Evolutionary conservation across 805 yeast species (phyloP).

Genomic region (Brettanomyces sp.): DNA sequence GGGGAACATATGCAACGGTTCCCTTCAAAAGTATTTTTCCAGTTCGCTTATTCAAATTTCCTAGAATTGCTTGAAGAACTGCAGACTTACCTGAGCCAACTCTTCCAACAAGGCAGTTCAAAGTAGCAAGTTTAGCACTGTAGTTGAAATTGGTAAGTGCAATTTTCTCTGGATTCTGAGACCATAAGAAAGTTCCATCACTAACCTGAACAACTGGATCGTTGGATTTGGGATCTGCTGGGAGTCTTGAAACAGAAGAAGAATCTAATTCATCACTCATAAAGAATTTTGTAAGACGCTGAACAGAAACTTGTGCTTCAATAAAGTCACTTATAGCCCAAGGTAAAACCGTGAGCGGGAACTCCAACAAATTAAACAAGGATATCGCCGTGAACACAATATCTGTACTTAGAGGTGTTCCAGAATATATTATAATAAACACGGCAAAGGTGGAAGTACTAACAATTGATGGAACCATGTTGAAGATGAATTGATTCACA

Average conservation of each 20-base stretch:
- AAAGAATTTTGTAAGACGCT: slow-evolving; percentile 64
- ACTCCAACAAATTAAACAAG: slow-evolving; percentile 72
- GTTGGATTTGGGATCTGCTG: slow-evolving; percentile 33
- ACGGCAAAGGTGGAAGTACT: slow-evolving; percentile 80
- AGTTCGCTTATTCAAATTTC: slow-evolving; percentile 64
- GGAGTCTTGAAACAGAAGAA: slow-evolving; percentile 42
- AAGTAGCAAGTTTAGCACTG: slow-evolving; percentile 57
- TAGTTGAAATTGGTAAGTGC: slow-evolving; percentile 57
- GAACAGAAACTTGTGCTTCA: slow-evolving; percentile 76
- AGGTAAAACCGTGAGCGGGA: slow-evolving; percentile 87
- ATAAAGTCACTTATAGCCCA: slow-evolving; percentile 73
- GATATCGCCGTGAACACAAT: slow-evolving; percentile 83
- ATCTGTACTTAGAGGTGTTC: slow-evolving; percentile 69
- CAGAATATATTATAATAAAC: slow-evolving; percentile 44
- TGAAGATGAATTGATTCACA: slow-evolving; percentile 63
- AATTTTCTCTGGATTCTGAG: slow-evolving; percentile 56
- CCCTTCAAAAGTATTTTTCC: slow-evolving; percentile 71
- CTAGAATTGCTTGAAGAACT: slow-evolving; percentile 64
- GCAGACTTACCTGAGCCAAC: slow-evolving; percentile 90
- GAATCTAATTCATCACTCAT: slow-evolving; percentile 67
- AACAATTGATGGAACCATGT: slow-evolving; percentile 76
- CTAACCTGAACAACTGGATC: slow-evolving; percentile 41
- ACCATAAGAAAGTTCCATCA: slow-evolving; percentile 67
- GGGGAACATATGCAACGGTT: slow-evolving; percentile 77
- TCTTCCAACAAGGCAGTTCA: slow-evolving; percentile 76